Evolutionary conservation across 352 stramenopile species (phyloP), one percentile per base, ranked within the genome.

Genomic region (Pythium apleroticum): DNA sequence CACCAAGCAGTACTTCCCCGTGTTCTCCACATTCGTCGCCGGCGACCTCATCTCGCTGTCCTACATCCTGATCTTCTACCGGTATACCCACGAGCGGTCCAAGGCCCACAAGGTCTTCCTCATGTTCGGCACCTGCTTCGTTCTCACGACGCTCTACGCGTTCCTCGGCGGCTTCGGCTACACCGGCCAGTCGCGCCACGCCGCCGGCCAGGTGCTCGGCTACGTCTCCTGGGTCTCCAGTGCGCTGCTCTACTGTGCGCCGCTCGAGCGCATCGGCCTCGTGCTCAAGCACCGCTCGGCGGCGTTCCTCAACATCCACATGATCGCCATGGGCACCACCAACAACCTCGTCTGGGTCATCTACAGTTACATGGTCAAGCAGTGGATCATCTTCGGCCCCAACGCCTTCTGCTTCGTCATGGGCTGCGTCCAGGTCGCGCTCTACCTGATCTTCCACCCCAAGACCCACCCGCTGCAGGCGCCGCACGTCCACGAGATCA

Each of bases 341-440:
- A 89, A 84, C 70, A 87, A 86, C 67, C 52, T 68, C 17, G 71
- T 83, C 57, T 87, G 80, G 77, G 73, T 86, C 66, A 71, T 62
- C 20, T 86, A 86, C 74, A 73, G 67, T 19, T 54, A 59, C 4
- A 66, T 88, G 52, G 63, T 69, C 22, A 43, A 53, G 0, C 57
- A 84, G 27, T 81, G 71, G 78, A 81, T 89, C 59, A 71, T 89
- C 52, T 82, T 89, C 58, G 68, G 72, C 22, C 78, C 77, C n/a
- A 86, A 86, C 57, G 62, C 71, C 14, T 68, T 74, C 41, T 84
- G 75, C 43, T 65, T 65, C 53, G 63, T 58, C 3, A 56, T 84
- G 14, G 77, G 71, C 14, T 74, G 48, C 50, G 0, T 64, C 6
- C 77, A 86, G 46, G 60, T 86, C 49, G 58, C 56, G 2, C 68